Evolutionary conservation across 352 stramenopile species (phyloP).

Genomic region (Phytophthora europaea): DNA sequence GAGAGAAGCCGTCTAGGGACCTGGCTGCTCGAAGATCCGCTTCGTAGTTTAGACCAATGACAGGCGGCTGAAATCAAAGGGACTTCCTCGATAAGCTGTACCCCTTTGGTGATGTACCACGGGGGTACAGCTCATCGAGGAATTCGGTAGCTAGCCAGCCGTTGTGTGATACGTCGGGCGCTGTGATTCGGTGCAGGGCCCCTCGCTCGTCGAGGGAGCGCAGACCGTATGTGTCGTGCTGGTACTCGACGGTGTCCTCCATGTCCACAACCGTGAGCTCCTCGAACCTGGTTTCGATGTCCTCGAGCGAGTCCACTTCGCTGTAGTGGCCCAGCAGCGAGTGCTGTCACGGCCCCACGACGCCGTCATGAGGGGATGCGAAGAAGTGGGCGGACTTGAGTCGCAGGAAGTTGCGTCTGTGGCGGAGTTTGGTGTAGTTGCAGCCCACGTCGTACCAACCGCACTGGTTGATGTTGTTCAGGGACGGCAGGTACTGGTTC

Average conservation of each 20-base stretch:
- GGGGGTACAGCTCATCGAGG: too few species aligned
- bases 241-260: conserved; percentile 32
- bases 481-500: conserved; percentile 39
- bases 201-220: conserved; percentile 25
- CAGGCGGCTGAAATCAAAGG: neutral
- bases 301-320: conserved; percentile 21
- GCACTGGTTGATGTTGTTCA: conserved; percentile 38
- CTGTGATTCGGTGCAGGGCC: conserved; percentile 21
- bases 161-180: too few species aligned
- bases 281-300: conserved; percentile 21
- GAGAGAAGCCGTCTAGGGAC: neutral
- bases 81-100: neutral
- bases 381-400: conserved; percentile 44
- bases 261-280: conserved; percentile 31
- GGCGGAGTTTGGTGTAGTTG: conserved; percentile 21
- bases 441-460: conserved; percentile 8
- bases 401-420: conserved; percentile 38
- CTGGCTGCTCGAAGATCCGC: neutral
- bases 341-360: conserved; percentile 42
- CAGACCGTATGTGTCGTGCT: conserved; percentile 36
- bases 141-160: too few species aligned
- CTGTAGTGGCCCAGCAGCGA: conserved; percentile 41
- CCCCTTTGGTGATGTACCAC: too few species aligned
- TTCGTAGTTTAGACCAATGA: neutral
- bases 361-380: conserved; percentile 31